Evolutionary conservation across 1,139 yeast genomes (phyloP).

Genomic region (Eremothecium coryli): DNA sequence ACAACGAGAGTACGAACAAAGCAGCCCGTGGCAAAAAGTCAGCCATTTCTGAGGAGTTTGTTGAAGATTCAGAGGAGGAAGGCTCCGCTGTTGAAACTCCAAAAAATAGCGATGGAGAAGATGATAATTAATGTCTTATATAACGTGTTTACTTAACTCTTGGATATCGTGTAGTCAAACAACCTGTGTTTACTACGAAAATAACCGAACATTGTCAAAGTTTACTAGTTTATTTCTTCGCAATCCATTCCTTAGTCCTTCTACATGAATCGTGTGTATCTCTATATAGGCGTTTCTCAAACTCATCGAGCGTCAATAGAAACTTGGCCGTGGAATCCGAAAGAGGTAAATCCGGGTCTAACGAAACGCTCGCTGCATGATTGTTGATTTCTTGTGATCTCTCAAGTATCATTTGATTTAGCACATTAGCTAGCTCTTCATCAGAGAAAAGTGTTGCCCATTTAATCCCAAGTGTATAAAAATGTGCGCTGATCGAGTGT

Average conservation of each 20-base stretch:
- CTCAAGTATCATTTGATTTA: constrained; percentile 45
- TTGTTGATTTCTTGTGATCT: constrained; percentile 67
- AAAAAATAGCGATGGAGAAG: background rate
- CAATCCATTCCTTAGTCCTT: constrained; percentile 56
- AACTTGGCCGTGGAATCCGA: constrained; percentile 29
- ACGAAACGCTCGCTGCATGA: constrained; percentile 39
- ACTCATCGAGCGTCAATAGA: constrained; percentile 61
- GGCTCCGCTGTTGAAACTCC: constrained; percentile 7
- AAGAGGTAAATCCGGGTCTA: constrained; percentile 10
- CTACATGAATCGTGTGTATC: constrained; percentile 53
- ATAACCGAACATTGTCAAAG: background rate
- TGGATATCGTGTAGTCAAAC: background rate
- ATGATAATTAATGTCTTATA: background rate
- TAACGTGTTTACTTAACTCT: background rate
- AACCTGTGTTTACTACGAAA: no score
- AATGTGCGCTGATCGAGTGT: constrained; percentile 57
- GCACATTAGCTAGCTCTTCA: constrained; percentile 47
- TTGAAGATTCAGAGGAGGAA: constrained; percentile 49
- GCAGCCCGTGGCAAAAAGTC: constrained; percentile 33
- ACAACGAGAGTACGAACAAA: constrained; percentile 22
- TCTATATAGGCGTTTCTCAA: constrained; percentile 54
- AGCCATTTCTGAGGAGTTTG: constrained; percentile 35
- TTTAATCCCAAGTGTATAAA: constrained; percentile 56
- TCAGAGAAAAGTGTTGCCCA: constrained; percentile 70
- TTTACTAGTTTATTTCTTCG: constrained; percentile 9